These are phyloP conservation scores for Starmera amethionina DNA, from an alignment of 805 yeast genomes.

Conservation along the genomic window DNA sequence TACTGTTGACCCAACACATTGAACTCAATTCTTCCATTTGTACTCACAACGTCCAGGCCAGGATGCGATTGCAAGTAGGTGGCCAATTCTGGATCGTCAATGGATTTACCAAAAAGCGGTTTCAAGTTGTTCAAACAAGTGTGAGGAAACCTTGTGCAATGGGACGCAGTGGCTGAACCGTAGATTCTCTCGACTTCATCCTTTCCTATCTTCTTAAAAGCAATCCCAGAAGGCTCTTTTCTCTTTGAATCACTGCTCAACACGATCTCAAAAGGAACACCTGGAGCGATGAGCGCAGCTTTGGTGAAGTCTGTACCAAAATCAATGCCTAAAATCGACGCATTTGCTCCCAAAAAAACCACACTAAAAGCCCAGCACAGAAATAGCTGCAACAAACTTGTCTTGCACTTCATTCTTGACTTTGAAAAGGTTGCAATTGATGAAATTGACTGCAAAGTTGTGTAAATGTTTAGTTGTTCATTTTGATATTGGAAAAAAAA, in stretches of 20 bases:
- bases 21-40: conserved; percentile 40
- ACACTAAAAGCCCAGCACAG: too few relatives aligned
- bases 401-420: too few relatives aligned
- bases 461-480: too few relatives aligned
- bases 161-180: conserved; percentile 65
- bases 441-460: too few relatives aligned
- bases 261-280: conserved; percentile 78
- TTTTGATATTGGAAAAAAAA: too few relatives aligned
- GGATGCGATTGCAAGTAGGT: conserved; percentile 48
- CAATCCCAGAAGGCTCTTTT: conserved; percentile 76
- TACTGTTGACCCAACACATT: conserved; percentile 36
- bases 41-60: conserved; percentile 39
- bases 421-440: too few relatives aligned
- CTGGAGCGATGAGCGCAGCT: conserved; percentile 85
- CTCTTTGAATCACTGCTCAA: conserved; percentile 87
- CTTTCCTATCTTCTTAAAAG: conserved; percentile 37
- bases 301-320: conserved; percentile 83
- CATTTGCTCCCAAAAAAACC: conserved; percentile 17
- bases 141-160: conserved; percentile 66
- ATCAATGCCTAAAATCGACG: conserved; percentile 81
- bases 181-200: conserved; percentile 58
- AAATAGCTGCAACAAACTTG: too few relatives aligned
- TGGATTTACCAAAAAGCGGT: conserved; percentile 55
- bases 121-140: conserved; percentile 61
- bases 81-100: conserved; percentile 35